phyloP scores from a whole-genome alignment of 345 rosid species.

The Tarenaya hassleriana region DNA sequence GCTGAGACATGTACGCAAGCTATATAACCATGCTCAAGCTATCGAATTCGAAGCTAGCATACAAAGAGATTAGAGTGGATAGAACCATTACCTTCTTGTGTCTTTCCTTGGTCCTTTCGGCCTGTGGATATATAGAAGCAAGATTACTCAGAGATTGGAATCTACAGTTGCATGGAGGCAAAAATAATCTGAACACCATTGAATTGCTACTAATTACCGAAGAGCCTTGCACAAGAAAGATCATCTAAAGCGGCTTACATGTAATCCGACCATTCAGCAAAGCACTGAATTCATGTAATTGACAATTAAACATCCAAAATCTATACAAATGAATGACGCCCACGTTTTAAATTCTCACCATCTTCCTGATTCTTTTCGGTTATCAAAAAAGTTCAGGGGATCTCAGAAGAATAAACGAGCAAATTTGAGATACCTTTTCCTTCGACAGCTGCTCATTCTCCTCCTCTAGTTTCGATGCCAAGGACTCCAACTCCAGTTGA shows the following conservation, averaged over 20 bases:
- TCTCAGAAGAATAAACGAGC: neutral
- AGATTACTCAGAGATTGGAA: constrained; percentile 3
- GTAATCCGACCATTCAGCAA: neutral
- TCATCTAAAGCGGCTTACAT: neutral
- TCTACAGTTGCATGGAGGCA: neutral
- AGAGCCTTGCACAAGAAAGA: neutral
- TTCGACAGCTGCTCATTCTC: constrained; percentile 65
- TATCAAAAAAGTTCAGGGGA: neutral
- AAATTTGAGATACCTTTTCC: constrained; percentile 70
- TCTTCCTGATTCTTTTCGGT: neutral
- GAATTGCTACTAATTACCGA: neutral
- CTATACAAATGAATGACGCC: too few species aligned
- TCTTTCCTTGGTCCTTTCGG: constrained; percentile 60
- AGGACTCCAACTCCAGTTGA: constrained; percentile 74
- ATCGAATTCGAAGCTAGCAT: neutral
- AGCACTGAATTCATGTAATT: neutral
- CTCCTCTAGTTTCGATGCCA: constrained; percentile 66
- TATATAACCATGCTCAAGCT: neutral
- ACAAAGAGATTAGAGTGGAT: neutral
- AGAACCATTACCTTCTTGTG: constrained; percentile 44
- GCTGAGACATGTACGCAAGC: neutral
- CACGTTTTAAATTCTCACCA: neutral
- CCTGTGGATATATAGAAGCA: constrained; percentile 36
- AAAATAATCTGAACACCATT: neutral
- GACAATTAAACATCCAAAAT: too few species aligned